Conservation (phyloP, 2,329 filamentous ascomycete genomes). For the Diaporthe vexans region DNA sequence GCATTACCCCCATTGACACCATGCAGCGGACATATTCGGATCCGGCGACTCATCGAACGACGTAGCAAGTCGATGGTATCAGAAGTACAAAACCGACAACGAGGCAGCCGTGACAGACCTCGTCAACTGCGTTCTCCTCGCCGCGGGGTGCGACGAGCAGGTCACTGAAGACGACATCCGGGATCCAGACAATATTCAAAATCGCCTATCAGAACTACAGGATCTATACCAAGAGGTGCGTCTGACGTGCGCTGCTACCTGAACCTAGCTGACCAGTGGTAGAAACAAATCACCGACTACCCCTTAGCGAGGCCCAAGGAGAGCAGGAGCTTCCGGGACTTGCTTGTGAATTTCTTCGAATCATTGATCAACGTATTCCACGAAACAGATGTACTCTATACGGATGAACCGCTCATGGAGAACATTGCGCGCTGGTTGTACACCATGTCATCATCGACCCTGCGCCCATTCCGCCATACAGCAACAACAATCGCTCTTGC, state of each 20-base stretch:
- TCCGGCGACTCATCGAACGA: slow-evolving; percentile 69
- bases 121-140: slow-evolving; percentile 76
- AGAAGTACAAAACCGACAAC: slow-evolving; percentile 68
- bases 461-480: slow-evolving; percentile 94
- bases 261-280: slow-evolving; percentile 40
- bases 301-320: slow-evolving; percentile 86
- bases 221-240: slow-evolving; percentile 85
- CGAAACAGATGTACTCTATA: slow-evolving; percentile 85
- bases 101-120: slow-evolving; percentile 71
- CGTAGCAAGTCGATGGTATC: slow-evolving; percentile 72
- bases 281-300: slow-evolving; percentile 89
- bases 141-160: slow-evolving; percentile 84
- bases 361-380: slow-evolving; percentile 83
- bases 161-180: slow-evolving; percentile 87
- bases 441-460: slow-evolving; percentile 88
- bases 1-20: slow-evolving; percentile 45
- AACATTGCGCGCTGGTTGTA: slow-evolving; percentile 92
- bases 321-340: slow-evolving; percentile 81
- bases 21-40: slow-evolving; percentile 72
- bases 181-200: slow-evolving; percentile 88
- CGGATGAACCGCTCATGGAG: slow-evolving; percentile 82
- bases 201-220: slow-evolving; percentile 86
- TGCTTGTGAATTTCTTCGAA: slow-evolving; percentile 84
- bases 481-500: slow-evolving; percentile 87
- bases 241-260: slow-evolving; percentile 32